phyloP scores from a whole-genome alignment of 1,284 basidiomycete species.

The Hemileia vastatrix region DNA sequence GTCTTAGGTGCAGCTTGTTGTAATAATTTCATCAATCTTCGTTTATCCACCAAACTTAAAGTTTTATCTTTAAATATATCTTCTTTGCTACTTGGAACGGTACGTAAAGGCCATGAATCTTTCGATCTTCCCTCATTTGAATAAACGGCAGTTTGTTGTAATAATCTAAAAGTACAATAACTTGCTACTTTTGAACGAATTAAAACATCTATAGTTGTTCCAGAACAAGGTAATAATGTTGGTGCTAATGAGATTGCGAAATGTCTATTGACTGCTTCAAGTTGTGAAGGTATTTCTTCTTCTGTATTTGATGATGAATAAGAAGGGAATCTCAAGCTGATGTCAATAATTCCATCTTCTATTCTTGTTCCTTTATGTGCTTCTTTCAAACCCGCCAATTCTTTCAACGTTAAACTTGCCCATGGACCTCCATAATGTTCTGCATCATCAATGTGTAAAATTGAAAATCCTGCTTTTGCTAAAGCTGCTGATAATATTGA shows the following conservation, averaged over 20 bases:
- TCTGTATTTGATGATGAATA: constrained; percentile 48
- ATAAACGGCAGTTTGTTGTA: constrained; percentile 60
- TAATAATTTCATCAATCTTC: constrained; percentile 84
- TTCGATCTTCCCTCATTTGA: constrained; percentile 4
- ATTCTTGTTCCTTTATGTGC: constrained; percentile 44
- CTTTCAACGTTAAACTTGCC: constrained; percentile 70
- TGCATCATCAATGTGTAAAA: constrained; percentile 78
- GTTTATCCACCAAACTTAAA: constrained; percentile 72
- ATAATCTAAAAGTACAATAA: constrained; percentile 78
- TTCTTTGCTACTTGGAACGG: constrained; percentile 82
- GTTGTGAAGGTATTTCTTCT: too few species aligned
- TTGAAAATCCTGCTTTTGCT: constrained; percentile 71
- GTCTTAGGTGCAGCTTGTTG: constrained; percentile 62
- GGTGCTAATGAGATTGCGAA: constrained; percentile 80
- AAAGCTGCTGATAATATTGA: too few species aligned
- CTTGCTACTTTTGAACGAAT: constrained; percentile 75
- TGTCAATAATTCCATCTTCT: neutral
- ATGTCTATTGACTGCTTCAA: too few species aligned
- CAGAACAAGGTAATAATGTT: constrained; percentile 66
- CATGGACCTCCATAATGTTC: constrained; percentile 74
- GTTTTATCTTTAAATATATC: constrained; percentile 79
- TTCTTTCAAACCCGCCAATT: constrained; percentile 66
- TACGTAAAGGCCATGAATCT: constrained; percentile 26
- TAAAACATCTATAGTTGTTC: constrained; percentile 68
- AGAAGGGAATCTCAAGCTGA: constrained; percentile 46